Conservation (phyloP, 352 stramenopile species). For the Phytophthora melonis region DNA sequence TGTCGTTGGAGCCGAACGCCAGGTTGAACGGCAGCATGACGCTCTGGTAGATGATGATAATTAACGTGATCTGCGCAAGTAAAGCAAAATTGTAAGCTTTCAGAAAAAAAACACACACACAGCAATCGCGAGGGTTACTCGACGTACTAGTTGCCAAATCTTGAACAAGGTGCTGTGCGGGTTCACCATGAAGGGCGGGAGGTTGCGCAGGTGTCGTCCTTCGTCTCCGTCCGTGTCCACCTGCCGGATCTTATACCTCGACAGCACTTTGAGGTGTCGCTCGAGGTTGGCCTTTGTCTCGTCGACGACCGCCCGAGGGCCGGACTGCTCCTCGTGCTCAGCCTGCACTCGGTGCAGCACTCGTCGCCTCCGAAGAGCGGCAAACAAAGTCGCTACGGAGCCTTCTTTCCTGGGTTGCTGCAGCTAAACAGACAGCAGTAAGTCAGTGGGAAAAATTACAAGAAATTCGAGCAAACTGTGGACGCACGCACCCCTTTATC, state of each 20-base stretch:
- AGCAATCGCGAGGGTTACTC: too few relatives aligned
- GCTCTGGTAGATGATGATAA: slow-evolving; percentile 85
- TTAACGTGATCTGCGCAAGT: slow-evolving; percentile 55
- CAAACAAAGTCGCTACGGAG: slow-evolving; percentile 67
- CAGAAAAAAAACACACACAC: background rate
- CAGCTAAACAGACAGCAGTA: too few relatives aligned
- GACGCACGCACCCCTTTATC: slow-evolving; percentile 51
- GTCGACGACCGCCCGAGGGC: slow-evolving; percentile 33
- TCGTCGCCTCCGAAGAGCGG: slow-evolving; percentile 60
- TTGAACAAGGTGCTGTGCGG: slow-evolving; percentile 76
- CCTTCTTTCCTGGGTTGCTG: slow-evolving; percentile 28
- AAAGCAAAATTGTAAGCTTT: too few relatives aligned
- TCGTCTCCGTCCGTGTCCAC: slow-evolving; percentile 57
- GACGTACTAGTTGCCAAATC: slow-evolving; percentile 76
- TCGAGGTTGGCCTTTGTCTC: slow-evolving; percentile 66
- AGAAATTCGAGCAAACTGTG: background rate
- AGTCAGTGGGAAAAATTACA: too few relatives aligned
- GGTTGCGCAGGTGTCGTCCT: slow-evolving; percentile 45
- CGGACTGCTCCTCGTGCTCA: slow-evolving; percentile 14
- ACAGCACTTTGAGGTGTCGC: slow-evolving; percentile 78
- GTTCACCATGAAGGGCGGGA: slow-evolving; percentile 70
- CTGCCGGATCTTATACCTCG: slow-evolving; percentile 79
- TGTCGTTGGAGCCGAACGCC: slow-evolving; percentile 68
- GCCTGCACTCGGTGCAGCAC: slow-evolving; percentile 53
- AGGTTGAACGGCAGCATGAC: slow-evolving; percentile 75